Percentiles rank a stretch among this genome's conserved stretches.
phyloP scores from a whole-genome alignment of 2,329 filamentous ascomycete genomes.

The Ambrosiella cleistominuta region DNA sequence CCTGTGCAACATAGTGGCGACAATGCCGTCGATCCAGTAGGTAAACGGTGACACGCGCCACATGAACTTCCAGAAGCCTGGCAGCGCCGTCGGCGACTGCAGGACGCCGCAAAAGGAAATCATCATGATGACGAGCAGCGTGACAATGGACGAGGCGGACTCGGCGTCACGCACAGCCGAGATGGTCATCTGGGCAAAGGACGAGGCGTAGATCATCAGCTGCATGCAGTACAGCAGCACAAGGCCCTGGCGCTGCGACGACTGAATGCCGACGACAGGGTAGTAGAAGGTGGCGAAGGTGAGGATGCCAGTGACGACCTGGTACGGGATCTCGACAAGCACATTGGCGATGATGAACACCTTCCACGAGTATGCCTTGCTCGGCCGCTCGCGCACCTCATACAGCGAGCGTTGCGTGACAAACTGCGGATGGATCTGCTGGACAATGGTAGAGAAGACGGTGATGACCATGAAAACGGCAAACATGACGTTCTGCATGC shows the following conservation, averaged over 20 bases:
- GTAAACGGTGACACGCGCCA: constrained; percentile 50
- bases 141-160: constrained; percentile 46
- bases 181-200: constrained; percentile 59
- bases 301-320: constrained; percentile 44
- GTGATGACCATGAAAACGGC: constrained; percentile 58
- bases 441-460: constrained; percentile 52
- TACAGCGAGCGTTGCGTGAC: constrained; percentile 57
- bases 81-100: constrained; percentile 37
- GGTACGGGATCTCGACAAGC: constrained; percentile 55
- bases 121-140: constrained; percentile 39
- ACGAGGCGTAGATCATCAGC: constrained; percentile 53
- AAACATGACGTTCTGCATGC: constrained; percentile 61
- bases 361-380: constrained; percentile 59
- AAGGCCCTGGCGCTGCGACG: constrained; percentile 39
- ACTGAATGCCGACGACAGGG: constrained; percentile 33
- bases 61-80: constrained; percentile 66
- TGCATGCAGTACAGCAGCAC: constrained; percentile 47
- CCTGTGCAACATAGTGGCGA: constrained; percentile 44
- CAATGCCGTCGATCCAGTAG: constrained; percentile 50
- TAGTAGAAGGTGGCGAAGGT: constrained; percentile 54
- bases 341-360: constrained; percentile 57
- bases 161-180: constrained; percentile 51
- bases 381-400: constrained; percentile 59
- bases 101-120: constrained; percentile 49
- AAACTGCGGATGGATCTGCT: constrained; percentile 61